These are phyloP conservation scores for Starmerella bombicola DNA, from an alignment of 805 yeast species.

Conservation along the genomic window DNA sequence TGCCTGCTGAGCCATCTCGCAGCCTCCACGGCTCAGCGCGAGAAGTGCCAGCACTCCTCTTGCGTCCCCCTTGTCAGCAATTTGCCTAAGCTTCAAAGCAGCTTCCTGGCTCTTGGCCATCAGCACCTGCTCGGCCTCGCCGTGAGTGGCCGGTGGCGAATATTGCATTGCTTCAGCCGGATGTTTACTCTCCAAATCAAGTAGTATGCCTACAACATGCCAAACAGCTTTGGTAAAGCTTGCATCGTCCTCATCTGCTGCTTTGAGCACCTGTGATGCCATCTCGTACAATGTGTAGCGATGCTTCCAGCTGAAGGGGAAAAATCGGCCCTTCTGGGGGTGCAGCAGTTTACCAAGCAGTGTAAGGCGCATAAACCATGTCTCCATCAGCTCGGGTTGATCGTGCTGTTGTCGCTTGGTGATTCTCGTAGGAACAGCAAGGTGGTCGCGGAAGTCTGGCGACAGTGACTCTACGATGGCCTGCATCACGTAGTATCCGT, in stretches of 20 bases:
- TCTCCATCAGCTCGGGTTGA: background rate
- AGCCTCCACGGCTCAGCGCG: slow-evolving; percentile 1
- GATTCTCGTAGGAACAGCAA: too few species aligned
- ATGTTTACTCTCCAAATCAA: too few species aligned
- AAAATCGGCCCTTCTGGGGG: background rate
- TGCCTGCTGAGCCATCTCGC: background rate
- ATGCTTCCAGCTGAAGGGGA: background rate
- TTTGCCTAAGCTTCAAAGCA: too few species aligned
- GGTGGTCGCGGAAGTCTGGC: slow-evolving; percentile 1
- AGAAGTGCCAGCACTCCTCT: slow-evolving; percentile 8
- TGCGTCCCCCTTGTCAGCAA: slow-evolving; percentile 3
- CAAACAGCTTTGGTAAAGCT: too few species aligned
- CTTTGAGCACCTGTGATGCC: background rate
- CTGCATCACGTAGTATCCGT: slow-evolving; percentile 26
- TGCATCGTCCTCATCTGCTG: too few species aligned
- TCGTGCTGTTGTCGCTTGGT: background rate
- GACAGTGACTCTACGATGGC: slow-evolving; percentile 16
- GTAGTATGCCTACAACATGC: too few species aligned
- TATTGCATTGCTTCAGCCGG: too few species aligned
- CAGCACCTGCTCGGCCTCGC: too few species aligned
- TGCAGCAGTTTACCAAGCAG: background rate
- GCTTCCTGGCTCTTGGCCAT: too few species aligned
- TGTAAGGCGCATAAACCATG: background rate
- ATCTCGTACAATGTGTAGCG: background rate
- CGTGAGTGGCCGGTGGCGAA: too few species aligned